These are phyloP conservation scores for Leccinellum luteum DNA, from an alignment of 768 basidiomycete genomes.

Conservation along the genomic window DNA sequence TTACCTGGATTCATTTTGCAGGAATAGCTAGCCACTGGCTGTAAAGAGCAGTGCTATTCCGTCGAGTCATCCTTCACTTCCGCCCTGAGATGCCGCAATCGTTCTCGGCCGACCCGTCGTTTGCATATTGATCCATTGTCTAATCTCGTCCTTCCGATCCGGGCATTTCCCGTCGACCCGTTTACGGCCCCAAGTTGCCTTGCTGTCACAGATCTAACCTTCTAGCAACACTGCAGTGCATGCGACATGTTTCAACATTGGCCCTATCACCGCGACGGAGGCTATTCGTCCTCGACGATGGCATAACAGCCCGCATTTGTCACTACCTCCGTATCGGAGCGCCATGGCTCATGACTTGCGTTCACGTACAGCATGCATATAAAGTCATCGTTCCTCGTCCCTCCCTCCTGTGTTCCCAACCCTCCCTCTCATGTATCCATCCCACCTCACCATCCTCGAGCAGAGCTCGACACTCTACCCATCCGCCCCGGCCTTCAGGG, in stretches of 20 bases:
- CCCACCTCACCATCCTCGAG: constrained; percentile 66
- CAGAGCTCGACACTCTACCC: constrained; percentile 50
- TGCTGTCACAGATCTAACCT: constrained; percentile 30
- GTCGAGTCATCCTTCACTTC: constrained; percentile 17
- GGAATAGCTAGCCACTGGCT: constrained; percentile 21
- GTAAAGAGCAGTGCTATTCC: constrained; percentile 18
- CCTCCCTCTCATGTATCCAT: constrained; percentile 28
- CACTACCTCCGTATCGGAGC: constrained; percentile 30
- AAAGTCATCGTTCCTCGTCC: constrained; percentile 17
- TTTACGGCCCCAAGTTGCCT: constrained; percentile 24
- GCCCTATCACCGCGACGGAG: constrained; percentile 33
- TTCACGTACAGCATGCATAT: constrained; percentile 31
- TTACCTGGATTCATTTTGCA: constrained; percentile 23
- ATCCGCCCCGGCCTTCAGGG: constrained; percentile 54
- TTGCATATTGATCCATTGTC: constrained; percentile 18
- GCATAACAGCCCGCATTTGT: constrained; percentile 29
- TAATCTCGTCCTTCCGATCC: constrained; percentile 23
- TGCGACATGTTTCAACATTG: constrained; percentile 35
- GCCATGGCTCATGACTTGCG: constrained; percentile 15
- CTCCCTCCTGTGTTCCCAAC: constrained; percentile 6
- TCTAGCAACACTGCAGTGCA: constrained; percentile 30
- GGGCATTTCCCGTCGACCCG: constrained; percentile 11
- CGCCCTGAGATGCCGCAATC: constrained; percentile 23
- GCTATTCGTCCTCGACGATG: constrained; percentile 30
- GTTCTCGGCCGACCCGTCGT: constrained; percentile 11